Conservation (phyloP, 2,329 filamentous ascomycete genomes). For the Botrytis medusae region DNA sequence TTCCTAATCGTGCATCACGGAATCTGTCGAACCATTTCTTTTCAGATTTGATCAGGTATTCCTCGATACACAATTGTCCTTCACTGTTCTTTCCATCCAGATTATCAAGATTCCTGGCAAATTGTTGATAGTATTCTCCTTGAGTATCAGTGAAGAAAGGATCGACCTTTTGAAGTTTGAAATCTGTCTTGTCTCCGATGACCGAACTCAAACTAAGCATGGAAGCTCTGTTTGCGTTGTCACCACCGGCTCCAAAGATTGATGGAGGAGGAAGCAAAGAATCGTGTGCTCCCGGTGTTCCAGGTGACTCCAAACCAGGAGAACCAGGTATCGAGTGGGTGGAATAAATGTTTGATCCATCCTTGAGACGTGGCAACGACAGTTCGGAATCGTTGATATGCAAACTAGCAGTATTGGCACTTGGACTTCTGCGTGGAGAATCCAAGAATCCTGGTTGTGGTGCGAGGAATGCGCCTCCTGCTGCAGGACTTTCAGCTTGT, state of each 20-base stretch:
- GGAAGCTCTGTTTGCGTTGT: conserved; percentile 37
- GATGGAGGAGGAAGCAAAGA: conserved; percentile 24
- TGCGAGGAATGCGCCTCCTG: conserved; percentile 8
- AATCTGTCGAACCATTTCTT: conserved; percentile 65
- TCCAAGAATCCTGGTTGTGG: conserved; percentile 18
- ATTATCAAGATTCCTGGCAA: conserved; percentile 55
- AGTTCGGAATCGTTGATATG: conserved; percentile 21
- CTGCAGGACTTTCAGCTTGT: conserved; percentile 16
- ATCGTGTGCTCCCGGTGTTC: conserved; percentile 19
- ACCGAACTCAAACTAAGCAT: conserved; percentile 50
- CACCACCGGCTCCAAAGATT: conserved; percentile 8
- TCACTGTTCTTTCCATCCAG: conserved; percentile 57
- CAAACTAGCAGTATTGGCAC: conserved; percentile 10
- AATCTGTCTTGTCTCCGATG: conserved; percentile 60
- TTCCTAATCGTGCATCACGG: conserved; percentile 38
- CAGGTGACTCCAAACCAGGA: conserved; percentile 18
- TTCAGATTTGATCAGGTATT: conserved; percentile 63
- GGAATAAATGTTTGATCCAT: conserved; percentile 14
- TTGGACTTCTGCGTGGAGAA: conserved; percentile 10
- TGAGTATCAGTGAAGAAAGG: conserved; percentile 66
- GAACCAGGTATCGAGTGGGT: conserved; percentile 19
- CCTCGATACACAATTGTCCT: conserved; percentile 61
- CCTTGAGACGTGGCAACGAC: conserved; percentile 19
- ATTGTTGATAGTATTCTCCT: conserved; percentile 59
- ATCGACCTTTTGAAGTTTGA: conserved; percentile 63